Conservation (phyloP, 768 basidiomycete genomes). For the Pulveroboletus sp. region DNA sequence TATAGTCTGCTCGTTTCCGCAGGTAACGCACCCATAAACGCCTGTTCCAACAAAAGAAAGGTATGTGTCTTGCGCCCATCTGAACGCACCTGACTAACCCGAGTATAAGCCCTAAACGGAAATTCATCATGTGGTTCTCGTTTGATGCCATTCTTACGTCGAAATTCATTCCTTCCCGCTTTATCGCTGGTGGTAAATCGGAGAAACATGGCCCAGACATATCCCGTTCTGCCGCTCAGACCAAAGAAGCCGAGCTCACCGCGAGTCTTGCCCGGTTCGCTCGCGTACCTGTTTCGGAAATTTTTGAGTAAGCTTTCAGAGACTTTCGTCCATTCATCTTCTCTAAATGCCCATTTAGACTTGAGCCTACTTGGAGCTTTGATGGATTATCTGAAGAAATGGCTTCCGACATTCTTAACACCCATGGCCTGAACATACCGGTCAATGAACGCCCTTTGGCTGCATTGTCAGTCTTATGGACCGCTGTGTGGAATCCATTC, state of each 20-base stretch:
- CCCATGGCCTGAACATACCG: slow-evolving; percentile 27
- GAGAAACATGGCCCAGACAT: slow-evolving; percentile 27
- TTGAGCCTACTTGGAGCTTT: slow-evolving; percentile 25
- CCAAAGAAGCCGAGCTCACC: slow-evolving; percentile 22
- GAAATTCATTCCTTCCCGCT: slow-evolving; percentile 20
- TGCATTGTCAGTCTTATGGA: slow-evolving; percentile 27
- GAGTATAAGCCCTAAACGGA: slow-evolving; percentile 8
- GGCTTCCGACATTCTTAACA: slow-evolving; percentile 15
- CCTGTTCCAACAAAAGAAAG: slow-evolving; percentile 8
- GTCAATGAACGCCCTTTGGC: slow-evolving; percentile 32
- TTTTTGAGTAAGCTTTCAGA: slow-evolving; percentile 23
- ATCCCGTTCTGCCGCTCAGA: slow-evolving; percentile 8
- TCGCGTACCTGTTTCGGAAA: slow-evolving; percentile 16
- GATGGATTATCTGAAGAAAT: slow-evolving; percentile 23
- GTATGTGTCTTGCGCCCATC: slow-evolving; percentile 4
- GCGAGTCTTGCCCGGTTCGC: slow-evolving; percentile 27
- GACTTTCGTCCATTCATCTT: background rate
- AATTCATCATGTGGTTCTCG: slow-evolving; percentile 21
- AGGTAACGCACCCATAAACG: slow-evolving; percentile 31
- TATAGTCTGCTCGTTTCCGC: slow-evolving; percentile 24
- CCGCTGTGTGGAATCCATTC: slow-evolving; percentile 35
- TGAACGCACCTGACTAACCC: slow-evolving; percentile 6
- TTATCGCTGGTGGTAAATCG: slow-evolving; percentile 9
- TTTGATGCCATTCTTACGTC: slow-evolving; percentile 20
- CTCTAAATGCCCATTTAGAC: slow-evolving; percentile 12